phyloP scores from a whole-genome alignment of 768 basidiomycete species.

The Porphyrellus cyaneotinctus region DNA sequence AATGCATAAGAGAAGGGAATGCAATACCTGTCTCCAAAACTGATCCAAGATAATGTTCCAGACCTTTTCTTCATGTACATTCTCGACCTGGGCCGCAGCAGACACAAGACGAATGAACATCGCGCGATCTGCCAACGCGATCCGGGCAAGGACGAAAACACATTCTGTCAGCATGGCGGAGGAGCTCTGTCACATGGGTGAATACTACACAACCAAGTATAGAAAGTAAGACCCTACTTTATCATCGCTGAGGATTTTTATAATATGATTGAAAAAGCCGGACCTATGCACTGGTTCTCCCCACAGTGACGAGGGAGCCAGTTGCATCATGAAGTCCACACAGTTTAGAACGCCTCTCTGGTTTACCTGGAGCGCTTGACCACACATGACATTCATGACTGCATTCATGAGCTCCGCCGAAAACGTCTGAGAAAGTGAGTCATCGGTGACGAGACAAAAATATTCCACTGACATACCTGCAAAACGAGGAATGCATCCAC shows the following conservation, averaged over 20 bases:
- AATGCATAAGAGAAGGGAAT: neutral
- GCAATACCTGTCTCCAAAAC: constrained; percentile 77
- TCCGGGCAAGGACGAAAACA: constrained; percentile 70
- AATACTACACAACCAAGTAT: constrained; percentile 3
- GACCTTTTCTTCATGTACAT: constrained; percentile 48
- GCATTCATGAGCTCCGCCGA: constrained; percentile 56
- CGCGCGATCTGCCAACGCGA: constrained; percentile 59
- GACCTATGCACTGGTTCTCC: constrained; percentile 69
- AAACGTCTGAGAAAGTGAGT: constrained; percentile 42
- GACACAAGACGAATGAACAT: constrained; percentile 71
- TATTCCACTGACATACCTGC: constrained; percentile 43
- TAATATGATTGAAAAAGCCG: constrained; percentile 62
- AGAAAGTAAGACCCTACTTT: constrained; percentile 44
- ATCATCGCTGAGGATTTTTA: constrained; percentile 59
- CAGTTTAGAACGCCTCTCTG: constrained; percentile 59
- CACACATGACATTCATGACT: constrained; percentile 47
- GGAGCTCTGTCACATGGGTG: constrained; percentile 23
- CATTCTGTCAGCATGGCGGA: constrained; percentile 55
- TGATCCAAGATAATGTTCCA: constrained; percentile 70
- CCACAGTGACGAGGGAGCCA: constrained; percentile 63
- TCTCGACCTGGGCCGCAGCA: constrained; percentile 49
- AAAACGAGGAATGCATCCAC: constrained; percentile 60
- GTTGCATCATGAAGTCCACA: constrained; percentile 58
- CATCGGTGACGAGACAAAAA: constrained; percentile 1
- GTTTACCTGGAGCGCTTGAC: constrained; percentile 49